Evolutionary conservation across 768 basidiomycete genomes (phyloP).

Genomic region (Mycena polygramma): DNA sequence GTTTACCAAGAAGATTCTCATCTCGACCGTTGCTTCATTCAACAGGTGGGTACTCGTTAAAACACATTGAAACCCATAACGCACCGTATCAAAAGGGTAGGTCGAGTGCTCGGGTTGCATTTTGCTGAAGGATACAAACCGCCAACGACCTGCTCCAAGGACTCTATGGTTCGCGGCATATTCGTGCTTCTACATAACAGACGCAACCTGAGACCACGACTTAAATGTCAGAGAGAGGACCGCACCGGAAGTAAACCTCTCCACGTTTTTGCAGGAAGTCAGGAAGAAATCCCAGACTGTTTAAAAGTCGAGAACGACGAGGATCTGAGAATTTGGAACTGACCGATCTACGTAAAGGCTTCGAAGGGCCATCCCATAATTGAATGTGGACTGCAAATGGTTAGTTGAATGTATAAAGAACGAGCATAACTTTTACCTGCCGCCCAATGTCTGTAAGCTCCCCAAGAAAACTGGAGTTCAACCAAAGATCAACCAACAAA

Average conservation of each 20-base stretch:
- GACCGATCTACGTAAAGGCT: constrained; percentile 78
- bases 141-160: constrained; percentile 78
- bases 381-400: constrained; percentile 68
- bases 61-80: constrained; percentile 42
- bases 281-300: constrained; percentile 76
- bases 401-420: not conserved
- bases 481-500: not conserved
- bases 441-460: constrained; percentile 80
- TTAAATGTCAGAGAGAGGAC: not conserved
- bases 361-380: constrained; percentile 71
- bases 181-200: constrained; percentile 72
- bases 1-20: constrained; percentile 37
- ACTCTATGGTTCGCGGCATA: constrained; percentile 82
- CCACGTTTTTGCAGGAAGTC: constrained; percentile 58
- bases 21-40: constrained; percentile 29
- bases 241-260: constrained; percentile 71
- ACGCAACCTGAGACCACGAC: not conserved
- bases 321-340: constrained; percentile 26
- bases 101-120: constrained; percentile 58
- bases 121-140: constrained; percentile 76
- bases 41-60: constrained; percentile 9
- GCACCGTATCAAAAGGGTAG: constrained; percentile 70
- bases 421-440: constrained; percentile 56
- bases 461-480: constrained; percentile 68
- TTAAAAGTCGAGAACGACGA: constrained; percentile 11